phyloP scores from a whole-genome alignment of 2,329 filamentous ascomycete genomes.

The Lachnellula subtilissima region DNA sequence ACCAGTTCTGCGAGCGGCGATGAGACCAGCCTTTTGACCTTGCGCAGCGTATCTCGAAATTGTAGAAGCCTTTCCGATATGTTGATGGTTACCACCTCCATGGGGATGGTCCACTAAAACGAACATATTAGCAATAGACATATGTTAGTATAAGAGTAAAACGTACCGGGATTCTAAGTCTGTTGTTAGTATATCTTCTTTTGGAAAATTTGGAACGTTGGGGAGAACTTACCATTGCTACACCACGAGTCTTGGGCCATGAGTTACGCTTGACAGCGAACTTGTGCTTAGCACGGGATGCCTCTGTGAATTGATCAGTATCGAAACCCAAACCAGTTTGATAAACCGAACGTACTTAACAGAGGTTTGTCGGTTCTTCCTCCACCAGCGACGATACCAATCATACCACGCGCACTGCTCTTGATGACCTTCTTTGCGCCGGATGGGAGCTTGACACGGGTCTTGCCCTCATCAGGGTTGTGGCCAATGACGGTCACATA shows the following conservation, averaged over 20 bases:
- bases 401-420: conserved; percentile 92
- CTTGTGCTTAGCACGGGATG: conserved; percentile 99
- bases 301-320: conserved; percentile 63
- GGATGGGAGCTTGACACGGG: conserved; percentile 97
- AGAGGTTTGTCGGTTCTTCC: conserved; percentile 99
- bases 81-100: conserved; percentile 99
- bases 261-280: conserved; percentile 99
- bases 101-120: conserved; percentile 70
- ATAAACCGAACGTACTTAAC: conserved; percentile 61
- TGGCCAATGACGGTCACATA: conserved; percentile 97
- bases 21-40: conserved; percentile 99
- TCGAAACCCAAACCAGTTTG: conserved; percentile 13
- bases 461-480: conserved; percentile 99
- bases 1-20: conserved; percentile 99
- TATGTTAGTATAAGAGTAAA: not conserved
- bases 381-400: conserved; percentile 98
- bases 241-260: conserved; percentile 99
- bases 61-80: conserved; percentile 93
- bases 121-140: too few species aligned
- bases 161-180: not conserved
- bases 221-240: conserved; percentile 67
- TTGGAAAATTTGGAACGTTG: too few species aligned
- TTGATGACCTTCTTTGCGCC: conserved; percentile 99
- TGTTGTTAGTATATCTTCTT: not conserved
- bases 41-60: conserved; percentile 96